Conservation (phyloP, 2,329 filamentous ascomycete species). For the Alternaria brassicae region DNA sequence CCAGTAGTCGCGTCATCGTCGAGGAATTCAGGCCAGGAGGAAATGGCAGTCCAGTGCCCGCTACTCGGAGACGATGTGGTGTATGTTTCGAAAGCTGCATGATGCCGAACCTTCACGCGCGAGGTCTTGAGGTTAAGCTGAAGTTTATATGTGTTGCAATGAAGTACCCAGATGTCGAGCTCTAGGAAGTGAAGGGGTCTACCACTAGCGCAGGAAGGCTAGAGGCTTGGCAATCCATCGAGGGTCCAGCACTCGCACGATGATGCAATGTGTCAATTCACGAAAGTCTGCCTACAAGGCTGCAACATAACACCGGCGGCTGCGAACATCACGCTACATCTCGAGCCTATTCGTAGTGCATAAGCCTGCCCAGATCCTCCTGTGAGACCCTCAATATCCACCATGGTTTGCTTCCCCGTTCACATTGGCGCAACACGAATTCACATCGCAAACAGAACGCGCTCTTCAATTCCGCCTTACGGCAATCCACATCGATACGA, state of each 20-base stretch:
- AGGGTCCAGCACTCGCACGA: slow-evolving; percentile 15
- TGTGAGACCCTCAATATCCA: background rate
- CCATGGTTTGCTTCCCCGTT: slow-evolving; percentile 29
- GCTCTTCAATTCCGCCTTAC: slow-evolving; percentile 83
- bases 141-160: background rate
- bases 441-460: slow-evolving; percentile 66
- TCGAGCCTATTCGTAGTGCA: too few species aligned
- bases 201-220: background rate
- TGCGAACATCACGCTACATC: background rate
- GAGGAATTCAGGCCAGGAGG: background rate
- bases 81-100: background rate
- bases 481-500: slow-evolving; percentile 81
- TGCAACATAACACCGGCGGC: background rate
- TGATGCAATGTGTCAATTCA: slow-evolving; percentile 46
- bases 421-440: background rate
- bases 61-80: background rate
- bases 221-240: slow-evolving; percentile 23
- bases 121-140: background rate
- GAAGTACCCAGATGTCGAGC: background rate
- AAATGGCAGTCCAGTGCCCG: background rate
- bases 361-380: too few species aligned
- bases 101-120: background rate
- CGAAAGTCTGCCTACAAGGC: slow-evolving; percentile 21
- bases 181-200: background rate
- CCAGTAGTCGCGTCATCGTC: background rate